phyloP scores from a whole-genome alignment of 805 yeast species.

The Suhomyces emberorum region DNA sequence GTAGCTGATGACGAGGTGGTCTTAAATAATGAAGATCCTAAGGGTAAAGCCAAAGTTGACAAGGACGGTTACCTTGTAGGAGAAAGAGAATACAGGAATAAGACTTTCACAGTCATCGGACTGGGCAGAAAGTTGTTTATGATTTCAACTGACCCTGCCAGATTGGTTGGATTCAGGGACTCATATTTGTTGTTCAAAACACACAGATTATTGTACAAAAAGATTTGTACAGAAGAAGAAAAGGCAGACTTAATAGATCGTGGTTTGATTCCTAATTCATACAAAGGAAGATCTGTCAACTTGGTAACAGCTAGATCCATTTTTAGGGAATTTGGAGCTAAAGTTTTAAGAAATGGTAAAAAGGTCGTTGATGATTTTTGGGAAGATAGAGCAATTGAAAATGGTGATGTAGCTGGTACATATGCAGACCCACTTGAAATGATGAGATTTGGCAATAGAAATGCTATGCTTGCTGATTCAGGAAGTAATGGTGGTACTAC shows the following conservation, averaged over 20 bases:
- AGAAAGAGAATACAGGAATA: conserved; percentile 70
- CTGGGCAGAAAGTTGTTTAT: conserved; percentile 74
- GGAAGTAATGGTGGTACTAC: conserved; percentile 19
- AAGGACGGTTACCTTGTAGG: conserved; percentile 64
- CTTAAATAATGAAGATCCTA: conserved; percentile 65
- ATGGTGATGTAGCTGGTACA: conserved; percentile 69
- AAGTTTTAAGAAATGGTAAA: conserved; percentile 73
- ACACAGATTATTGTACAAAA: conserved; percentile 71
- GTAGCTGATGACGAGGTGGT: conserved; percentile 75
- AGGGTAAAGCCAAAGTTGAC: conserved; percentile 74
- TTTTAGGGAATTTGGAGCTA: conserved; percentile 89
- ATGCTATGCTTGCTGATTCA: conserved; percentile 7
- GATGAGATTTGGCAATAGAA: conserved; percentile 16
- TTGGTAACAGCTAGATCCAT: conserved; percentile 87
- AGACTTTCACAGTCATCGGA: conserved; percentile 61
- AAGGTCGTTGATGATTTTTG: conserved; percentile 86
- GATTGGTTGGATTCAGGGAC: conserved; percentile 91
- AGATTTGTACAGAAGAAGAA: conserved; percentile 70
- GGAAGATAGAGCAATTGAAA: conserved; percentile 55
- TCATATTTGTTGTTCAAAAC: conserved; percentile 86
- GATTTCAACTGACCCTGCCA: conserved; percentile 95
- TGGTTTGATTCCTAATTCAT: conserved; percentile 81
- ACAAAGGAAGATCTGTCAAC: conserved; percentile 86
- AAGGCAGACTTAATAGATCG: conserved; percentile 79
- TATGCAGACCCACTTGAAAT: conserved; percentile 63